phyloP scores from a whole-genome alignment of 208 protist species.

The Crithidia acanthocephali region DNA sequence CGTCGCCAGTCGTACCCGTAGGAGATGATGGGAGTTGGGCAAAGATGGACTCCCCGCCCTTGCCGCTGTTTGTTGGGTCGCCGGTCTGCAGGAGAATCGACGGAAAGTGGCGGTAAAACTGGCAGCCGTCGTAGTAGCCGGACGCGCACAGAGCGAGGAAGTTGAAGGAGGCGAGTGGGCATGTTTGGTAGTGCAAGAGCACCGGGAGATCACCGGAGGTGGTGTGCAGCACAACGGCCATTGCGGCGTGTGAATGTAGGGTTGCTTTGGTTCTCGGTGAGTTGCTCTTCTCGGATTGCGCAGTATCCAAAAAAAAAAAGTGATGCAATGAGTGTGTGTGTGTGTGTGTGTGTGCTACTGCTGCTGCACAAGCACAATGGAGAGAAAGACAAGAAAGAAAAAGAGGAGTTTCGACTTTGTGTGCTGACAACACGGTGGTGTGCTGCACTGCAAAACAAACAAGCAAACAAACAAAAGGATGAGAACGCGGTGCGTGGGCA shows the following conservation, averaged over 20 bases:
- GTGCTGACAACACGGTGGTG: no score
- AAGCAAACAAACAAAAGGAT: no score
- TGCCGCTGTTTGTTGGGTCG: slow-evolving; percentile 94
- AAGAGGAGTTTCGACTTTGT: no score
- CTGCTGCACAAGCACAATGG: no score
- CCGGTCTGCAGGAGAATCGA: slow-evolving; percentile 94
- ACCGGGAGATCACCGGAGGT: slow-evolving; percentile 69
- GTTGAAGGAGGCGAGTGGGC: slow-evolving; percentile 95
- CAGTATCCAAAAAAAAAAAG: no score
- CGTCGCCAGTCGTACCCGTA: neutral
- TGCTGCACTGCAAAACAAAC: no score
- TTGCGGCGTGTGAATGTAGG: neutral
- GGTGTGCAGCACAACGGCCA: slow-evolving; percentile 84
- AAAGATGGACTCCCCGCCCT: slow-evolving; percentile 95
- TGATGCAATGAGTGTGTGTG: no score
- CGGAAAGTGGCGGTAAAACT: slow-evolving; percentile 95
- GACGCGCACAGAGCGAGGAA: slow-evolving; percentile 95
- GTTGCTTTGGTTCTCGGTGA: no score
- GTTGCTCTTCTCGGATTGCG: no score
- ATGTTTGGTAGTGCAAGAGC: slow-evolving; percentile 67
- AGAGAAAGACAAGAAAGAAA: no score
- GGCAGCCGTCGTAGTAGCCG: slow-evolving; percentile 94
- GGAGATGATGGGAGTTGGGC: slow-evolving; percentile 22
- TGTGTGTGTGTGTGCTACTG: no score
- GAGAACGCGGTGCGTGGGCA: no score